A percentile compares a stretch with the other conserved stretches of the same genome.
These are phyloP conservation scores for Russula virescens DNA, from an alignment of 768 basidiomycete species.

Conservation along the genomic window DNA sequence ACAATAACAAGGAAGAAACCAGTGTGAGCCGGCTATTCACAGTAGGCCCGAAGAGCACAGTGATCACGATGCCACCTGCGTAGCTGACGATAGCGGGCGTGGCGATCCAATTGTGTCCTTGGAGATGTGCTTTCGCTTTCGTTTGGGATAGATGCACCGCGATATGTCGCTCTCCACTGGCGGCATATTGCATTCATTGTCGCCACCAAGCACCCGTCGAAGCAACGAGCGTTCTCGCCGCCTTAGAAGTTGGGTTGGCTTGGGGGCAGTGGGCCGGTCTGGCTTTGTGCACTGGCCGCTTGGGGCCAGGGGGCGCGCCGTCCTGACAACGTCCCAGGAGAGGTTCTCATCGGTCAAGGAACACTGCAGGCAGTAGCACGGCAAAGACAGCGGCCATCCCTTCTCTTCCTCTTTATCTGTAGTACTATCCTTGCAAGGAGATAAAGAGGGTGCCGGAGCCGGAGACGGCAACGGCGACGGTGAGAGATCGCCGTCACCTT, in stretches of 20 bases:
- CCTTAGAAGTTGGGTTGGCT: slow-evolving; percentile 14
- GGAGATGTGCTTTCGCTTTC: slow-evolving; percentile 7
- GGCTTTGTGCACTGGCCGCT: background rate
- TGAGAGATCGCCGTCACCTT: background rate
- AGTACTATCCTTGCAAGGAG: background rate
- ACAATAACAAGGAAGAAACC: too few relatives aligned
- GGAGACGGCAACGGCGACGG: background rate
- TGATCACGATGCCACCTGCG: background rate
- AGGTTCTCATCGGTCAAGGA: background rate
- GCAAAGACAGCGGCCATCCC: background rate
- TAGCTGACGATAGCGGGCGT: slow-evolving; percentile 6
- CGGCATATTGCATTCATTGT: background rate
- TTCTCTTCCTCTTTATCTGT: background rate
- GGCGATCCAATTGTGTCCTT: slow-evolving; percentile 17
- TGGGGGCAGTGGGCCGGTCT: slow-evolving; percentile 8
- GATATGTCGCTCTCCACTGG: background rate
- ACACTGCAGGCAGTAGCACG: background rate
- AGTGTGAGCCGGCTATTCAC: background rate
- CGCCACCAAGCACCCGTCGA: slow-evolving; percentile 5
- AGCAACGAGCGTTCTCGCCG: slow-evolving; percentile 19
- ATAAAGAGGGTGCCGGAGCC: background rate
- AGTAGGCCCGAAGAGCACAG: background rate
- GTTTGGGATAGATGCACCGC: background rate
- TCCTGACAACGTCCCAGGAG: slow-evolving; percentile 8
- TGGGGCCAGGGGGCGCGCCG: background rate